A percentile compares a stretch with the other conserved stretches of the same genome.
Evolutionary conservation across 2,329 filamentous ascomycete species (phyloP).

Genomic region (Waltergamsia citrina): DNA sequence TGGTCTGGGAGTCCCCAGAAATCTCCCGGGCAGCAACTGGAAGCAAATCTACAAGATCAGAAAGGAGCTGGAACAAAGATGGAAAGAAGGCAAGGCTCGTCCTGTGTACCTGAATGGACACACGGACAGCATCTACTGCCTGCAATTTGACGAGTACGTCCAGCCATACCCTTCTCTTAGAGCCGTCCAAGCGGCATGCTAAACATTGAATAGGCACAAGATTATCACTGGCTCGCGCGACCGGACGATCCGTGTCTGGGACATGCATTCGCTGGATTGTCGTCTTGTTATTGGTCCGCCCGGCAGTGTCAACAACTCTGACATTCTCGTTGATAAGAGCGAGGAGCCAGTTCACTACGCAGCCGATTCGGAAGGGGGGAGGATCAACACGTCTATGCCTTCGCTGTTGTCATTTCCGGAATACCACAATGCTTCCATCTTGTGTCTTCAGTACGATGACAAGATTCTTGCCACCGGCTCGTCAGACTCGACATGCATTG

Average conservation of each 20-base stretch:
- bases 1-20: slow-evolving; percentile 46
- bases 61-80: slow-evolving; percentile 65
- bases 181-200: background rate
- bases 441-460: slow-evolving; percentile 92
- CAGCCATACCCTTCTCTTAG: background rate
- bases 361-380: slow-evolving; percentile 38
- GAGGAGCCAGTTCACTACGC: slow-evolving; percentile 46
- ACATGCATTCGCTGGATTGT: slow-evolving; percentile 82
- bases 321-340: slow-evolving; percentile 41
- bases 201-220: slow-evolving; percentile 57
- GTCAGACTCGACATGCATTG: slow-evolving; percentile 82
- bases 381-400: slow-evolving; percentile 37
- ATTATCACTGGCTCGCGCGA: slow-evolving; percentile 96
- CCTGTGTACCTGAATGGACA: slow-evolving; percentile 90
- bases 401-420: slow-evolving; percentile 45
- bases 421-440: slow-evolving; percentile 84
- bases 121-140: slow-evolving; percentile 91
- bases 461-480: slow-evolving; percentile 91
- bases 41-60: slow-evolving; percentile 74
- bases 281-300: slow-evolving; percentile 77
- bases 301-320: slow-evolving; percentile 44
- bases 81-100: slow-evolving; percentile 69
- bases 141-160: slow-evolving; percentile 90
- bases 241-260: slow-evolving; percentile 92
- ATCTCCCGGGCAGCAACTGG: slow-evolving; percentile 65